Evolutionary conservation across 495 filamentous ascomycete genomes (phyloP).

Genomic region (Trichoderma virens): DNA sequence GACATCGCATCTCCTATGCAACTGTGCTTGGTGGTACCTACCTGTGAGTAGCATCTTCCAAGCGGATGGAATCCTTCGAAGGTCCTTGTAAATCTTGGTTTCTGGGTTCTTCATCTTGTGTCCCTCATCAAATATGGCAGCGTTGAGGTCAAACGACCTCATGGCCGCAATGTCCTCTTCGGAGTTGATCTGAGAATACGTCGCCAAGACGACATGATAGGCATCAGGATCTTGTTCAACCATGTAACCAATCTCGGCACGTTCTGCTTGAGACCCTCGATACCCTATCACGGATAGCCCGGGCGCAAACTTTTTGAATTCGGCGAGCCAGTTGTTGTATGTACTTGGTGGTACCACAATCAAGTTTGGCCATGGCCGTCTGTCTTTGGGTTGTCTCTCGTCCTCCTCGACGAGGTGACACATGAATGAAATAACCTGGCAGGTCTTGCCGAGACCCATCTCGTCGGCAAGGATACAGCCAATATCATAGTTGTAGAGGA

Average conservation of each 20-base stretch:
- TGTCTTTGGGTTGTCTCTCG: slow-evolving; percentile 20
- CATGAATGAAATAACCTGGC: slow-evolving; percentile 89
- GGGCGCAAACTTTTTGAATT: slow-evolving; percentile 85
- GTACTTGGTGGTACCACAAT: slow-evolving; percentile 89
- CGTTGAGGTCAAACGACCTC: slow-evolving; percentile 38
- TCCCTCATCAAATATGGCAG: slow-evolving; percentile 86
- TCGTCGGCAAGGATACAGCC: slow-evolving; percentile 93
- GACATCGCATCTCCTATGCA: not conserved
- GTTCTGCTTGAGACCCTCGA: slow-evolving; percentile 60
- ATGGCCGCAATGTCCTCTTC: slow-evolving; percentile 34
- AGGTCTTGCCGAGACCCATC: slow-evolving; percentile 97
- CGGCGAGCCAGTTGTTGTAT: slow-evolving; percentile 87
- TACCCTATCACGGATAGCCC: slow-evolving; percentile 68
- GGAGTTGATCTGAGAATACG: slow-evolving; percentile 51
- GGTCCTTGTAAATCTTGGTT: slow-evolving; percentile 68
- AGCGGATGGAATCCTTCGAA: slow-evolving; percentile 66
- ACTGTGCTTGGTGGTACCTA: not conserved
- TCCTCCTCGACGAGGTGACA: slow-evolving; percentile 60
- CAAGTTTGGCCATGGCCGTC: slow-evolving; percentile 66
- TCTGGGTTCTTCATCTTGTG: slow-evolving; percentile 83
- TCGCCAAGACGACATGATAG: slow-evolving; percentile 86
- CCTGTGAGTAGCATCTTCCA: slow-evolving; percentile 77
- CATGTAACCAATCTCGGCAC: slow-evolving; percentile 55
- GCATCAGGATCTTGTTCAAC: slow-evolving; percentile 53
- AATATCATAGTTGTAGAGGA: slow-evolving; percentile 68